Evolutionary conservation across 176 grass and related monocot species (phyloP).

Genomic region (Miscanthus lutarioriparius): DNA sequence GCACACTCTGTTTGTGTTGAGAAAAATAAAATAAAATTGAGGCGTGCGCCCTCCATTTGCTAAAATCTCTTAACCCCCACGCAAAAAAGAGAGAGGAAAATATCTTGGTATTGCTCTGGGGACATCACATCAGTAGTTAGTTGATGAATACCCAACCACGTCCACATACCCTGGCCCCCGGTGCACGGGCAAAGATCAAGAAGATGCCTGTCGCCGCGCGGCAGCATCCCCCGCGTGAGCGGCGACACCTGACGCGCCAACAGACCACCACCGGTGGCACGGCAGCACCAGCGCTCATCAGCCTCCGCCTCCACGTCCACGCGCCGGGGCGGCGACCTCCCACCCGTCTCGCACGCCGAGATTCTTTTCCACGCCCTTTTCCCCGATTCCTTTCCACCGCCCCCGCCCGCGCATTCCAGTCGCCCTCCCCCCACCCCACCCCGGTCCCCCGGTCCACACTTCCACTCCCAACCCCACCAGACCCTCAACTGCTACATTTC

Average conservation of each 20-base stretch:
- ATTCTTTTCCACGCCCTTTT: not conserved
- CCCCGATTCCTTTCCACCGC: not conserved
- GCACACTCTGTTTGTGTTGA: too few relatives aligned
- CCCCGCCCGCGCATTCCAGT: not conserved
- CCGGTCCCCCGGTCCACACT: not conserved
- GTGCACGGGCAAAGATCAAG: not conserved
- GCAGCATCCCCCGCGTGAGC: not conserved
- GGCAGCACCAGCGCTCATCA: not conserved
- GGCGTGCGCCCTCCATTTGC: too few relatives aligned
- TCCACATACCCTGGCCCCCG: not conserved
- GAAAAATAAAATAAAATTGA: too few relatives aligned
- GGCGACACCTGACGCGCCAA: constrained; percentile 4
- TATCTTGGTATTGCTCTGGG: not conserved
- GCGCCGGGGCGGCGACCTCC: not conserved
- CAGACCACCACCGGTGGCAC: not conserved
- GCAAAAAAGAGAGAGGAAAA: not conserved
- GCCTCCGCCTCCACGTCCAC: not conserved
- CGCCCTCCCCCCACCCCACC: not conserved
- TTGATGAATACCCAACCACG: not conserved
- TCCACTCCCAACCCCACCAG: not conserved
- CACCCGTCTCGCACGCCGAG: not conserved
- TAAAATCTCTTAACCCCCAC: too few relatives aligned
- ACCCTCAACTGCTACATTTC: not conserved
- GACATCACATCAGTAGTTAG: not conserved
- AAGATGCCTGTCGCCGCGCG: not conserved